These are phyloP conservation scores for Exophiala aquamarina DNA, from an alignment of 2,329 filamentous ascomycete species.

Conservation along the genomic window DNA sequence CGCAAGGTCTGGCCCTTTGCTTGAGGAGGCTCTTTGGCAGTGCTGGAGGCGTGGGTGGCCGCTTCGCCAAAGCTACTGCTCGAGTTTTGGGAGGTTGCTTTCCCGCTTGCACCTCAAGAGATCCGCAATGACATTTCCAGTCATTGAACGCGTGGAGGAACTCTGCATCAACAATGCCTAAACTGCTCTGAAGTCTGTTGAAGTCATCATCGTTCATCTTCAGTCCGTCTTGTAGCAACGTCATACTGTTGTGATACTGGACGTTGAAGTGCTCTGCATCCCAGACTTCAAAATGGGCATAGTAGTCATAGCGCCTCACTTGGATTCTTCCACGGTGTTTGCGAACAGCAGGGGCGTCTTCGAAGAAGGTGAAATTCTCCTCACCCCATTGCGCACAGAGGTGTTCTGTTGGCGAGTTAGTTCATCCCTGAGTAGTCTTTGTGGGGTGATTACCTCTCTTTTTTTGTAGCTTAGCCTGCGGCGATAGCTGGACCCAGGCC, in stretches of 20 bases:
- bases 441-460: slow-evolving; percentile 6
- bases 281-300: slow-evolving; percentile 9
- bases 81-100: too few relatives aligned
- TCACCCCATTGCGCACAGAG: slow-evolving; percentile 7
- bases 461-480: not conserved
- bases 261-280: slow-evolving; percentile 1
- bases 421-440: not conserved
- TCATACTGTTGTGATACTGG: slow-evolving; percentile 6
- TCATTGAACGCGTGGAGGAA: too few relatives aligned
- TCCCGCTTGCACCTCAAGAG: too few relatives aligned
- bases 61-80: too few relatives aligned
- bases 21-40: too few relatives aligned
- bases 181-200: not conserved
- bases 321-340: slow-evolving; percentile 1
- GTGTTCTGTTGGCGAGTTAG: slow-evolving; percentile 5
- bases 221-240: slow-evolving; percentile 7
- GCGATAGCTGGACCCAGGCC: slow-evolving; percentile 9
- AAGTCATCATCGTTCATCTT: slow-evolving; percentile 4
- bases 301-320: slow-evolving; percentile 9
- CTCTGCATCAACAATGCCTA: not conserved
- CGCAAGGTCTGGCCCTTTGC: too few relatives aligned
- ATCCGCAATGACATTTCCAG: too few relatives aligned
- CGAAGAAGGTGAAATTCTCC: slow-evolving; percentile 11
- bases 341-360: slow-evolving; percentile 1
- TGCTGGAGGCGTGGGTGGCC: too few relatives aligned